Evolutionary conservation across 331 rosid genomes (phyloP).

Genomic region (Pyracantha coccinea): DNA sequence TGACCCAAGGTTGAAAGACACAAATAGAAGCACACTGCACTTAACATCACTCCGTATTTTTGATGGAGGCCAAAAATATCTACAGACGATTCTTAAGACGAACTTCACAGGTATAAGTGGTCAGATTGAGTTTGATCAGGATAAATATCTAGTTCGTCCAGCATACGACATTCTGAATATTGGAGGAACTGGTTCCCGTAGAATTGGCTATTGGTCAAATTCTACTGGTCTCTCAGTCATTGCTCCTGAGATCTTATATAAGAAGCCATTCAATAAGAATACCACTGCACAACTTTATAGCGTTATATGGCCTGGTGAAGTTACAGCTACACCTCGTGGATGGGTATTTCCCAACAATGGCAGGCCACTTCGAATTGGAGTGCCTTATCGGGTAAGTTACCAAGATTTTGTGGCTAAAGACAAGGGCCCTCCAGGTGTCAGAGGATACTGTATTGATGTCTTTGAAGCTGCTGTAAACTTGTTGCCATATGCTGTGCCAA

Average conservation of each 20-base stretch:
- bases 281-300: slow-evolving; percentile 32
- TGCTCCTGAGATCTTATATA: slow-evolving; percentile 48
- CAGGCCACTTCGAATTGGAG: slow-evolving; percentile 61
- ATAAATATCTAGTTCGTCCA: slow-evolving; percentile 50
- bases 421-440: slow-evolving; percentile 48
- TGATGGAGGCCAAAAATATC: slow-evolving; percentile 47
- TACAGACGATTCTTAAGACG: slow-evolving; percentile 38
- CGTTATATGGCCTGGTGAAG: slow-evolving; percentile 85
- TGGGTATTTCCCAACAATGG: slow-evolving; percentile 97
- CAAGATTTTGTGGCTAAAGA: slow-evolving; percentile 48
- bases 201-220: slow-evolving; percentile 77
- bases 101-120: slow-evolving; percentile 77
- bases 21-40: slow-evolving; percentile 45
- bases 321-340: slow-evolving; percentile 40
- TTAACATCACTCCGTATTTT: slow-evolving; percentile 58
- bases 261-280: slow-evolving; percentile 27
- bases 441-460: slow-evolving; percentile 71
- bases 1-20: slow-evolving; percentile 52
- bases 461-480: slow-evolving; percentile 76
- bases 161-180: slow-evolving; percentile 70
- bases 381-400: slow-evolving; percentile 63
- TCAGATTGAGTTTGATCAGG: slow-evolving; percentile 44
- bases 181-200: slow-evolving; percentile 50
- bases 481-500: slow-evolving; percentile 76
- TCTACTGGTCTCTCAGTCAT: slow-evolving; percentile 47